Conservation (phyloP, 2,329 filamentous ascomycete genomes). For the Colletotrichum sp. region DNA sequence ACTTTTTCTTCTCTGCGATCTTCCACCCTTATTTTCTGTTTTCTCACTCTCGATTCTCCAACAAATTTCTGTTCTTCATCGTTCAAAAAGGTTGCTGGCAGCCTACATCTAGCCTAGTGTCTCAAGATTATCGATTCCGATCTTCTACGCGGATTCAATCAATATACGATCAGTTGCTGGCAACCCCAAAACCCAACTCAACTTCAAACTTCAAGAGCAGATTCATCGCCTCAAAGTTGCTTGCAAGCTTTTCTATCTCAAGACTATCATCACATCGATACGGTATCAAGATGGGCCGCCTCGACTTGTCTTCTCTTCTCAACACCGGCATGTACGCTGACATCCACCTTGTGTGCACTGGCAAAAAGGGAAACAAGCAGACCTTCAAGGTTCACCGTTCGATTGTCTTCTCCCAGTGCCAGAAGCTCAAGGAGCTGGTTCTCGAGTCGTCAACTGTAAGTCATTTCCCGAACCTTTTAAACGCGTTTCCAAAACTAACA, state of each 20-base stretch:
- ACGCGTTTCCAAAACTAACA: not conserved
- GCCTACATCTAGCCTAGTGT: not conserved
- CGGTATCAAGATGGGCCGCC: not conserved
- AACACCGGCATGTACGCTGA: not conserved
- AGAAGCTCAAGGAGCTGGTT: not conserved
- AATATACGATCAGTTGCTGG: not conserved
- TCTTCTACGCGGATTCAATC: not conserved
- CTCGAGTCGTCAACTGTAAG: not conserved
- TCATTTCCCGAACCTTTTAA: not conserved
- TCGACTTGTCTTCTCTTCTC: not conserved
- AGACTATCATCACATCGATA: not conserved
- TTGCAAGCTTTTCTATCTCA: not conserved
- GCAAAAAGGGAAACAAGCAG: not conserved
- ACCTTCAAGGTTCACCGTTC: not conserved
- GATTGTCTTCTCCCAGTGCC: not conserved
- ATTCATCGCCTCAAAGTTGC: not conserved
- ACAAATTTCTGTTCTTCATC: not conserved
- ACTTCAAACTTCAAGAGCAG: not conserved
- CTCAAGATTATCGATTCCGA: not conserved
- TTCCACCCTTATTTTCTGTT: not conserved
- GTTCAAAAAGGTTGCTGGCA: not conserved
- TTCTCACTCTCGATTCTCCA: not conserved
- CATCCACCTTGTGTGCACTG: not conserved
- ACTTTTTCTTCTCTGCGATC: not conserved
- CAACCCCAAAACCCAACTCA: not conserved